Evolutionary conservation across 2,329 filamentous ascomycete genomes (phyloP).

Genomic region (Aspergillus ruber): DNA sequence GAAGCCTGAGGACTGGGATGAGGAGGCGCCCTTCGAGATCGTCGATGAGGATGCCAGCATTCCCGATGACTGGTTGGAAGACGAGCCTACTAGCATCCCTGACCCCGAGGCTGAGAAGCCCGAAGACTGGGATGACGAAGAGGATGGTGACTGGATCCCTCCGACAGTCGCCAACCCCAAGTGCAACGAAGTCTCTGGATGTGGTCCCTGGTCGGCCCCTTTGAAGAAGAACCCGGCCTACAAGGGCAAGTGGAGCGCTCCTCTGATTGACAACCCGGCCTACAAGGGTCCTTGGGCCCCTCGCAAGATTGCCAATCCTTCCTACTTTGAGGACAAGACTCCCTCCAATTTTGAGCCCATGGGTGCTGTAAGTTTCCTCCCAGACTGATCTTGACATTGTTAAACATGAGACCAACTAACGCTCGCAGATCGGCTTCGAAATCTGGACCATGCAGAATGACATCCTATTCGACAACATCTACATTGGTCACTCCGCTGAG

Average conservation of each 20-base stretch:
- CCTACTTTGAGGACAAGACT: constrained; percentile 94
- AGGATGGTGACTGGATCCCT: constrained; percentile 94
- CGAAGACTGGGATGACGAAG: constrained; percentile 98
- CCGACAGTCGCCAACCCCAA: constrained; percentile 92
- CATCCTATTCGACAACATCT: constrained; percentile 99
- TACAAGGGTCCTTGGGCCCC: constrained; percentile 97
- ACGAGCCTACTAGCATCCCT: constrained; percentile 73
- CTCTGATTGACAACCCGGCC: constrained; percentile 89
- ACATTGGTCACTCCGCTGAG: constrained; percentile 93
- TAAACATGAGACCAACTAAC: not conserved
- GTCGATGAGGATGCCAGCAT: constrained; percentile 85
- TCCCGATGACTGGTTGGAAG: constrained; percentile 93
- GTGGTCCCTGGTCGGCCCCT: constrained; percentile 85
- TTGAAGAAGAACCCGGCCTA: constrained; percentile 91
- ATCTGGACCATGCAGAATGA: constrained; percentile 99
- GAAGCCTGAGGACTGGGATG: constrained; percentile 98
- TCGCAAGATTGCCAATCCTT: constrained; percentile 93
- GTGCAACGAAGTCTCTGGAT: constrained; percentile 87
- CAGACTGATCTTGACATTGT: not conserved
- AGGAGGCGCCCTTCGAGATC: constrained; percentile 95
- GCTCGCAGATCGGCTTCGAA: constrained; percentile 80
- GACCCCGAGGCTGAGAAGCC: constrained; percentile 97
- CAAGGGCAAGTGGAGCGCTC: constrained; percentile 98
- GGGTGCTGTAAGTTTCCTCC: constrained; percentile 64
- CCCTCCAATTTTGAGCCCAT: constrained; percentile 97